These are phyloP conservation scores for Ceratocystis cacaofunesta DNA, from an alignment of 2,329 filamentous ascomycete species.

Conservation along the genomic window DNA sequence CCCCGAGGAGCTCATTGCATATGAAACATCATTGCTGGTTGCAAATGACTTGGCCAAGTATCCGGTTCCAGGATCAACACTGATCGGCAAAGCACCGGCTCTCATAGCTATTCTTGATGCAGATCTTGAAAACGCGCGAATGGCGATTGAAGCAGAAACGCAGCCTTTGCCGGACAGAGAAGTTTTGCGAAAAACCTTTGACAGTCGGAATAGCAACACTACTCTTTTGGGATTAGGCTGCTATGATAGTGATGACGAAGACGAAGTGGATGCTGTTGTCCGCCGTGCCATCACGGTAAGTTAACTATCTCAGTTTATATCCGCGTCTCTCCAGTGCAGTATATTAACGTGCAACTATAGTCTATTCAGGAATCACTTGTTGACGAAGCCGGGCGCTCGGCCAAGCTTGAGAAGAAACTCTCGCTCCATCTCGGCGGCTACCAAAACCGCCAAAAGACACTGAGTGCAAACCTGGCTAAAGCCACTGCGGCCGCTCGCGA, in stretches of 20 bases:
- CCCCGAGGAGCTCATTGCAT: constrained; percentile 53
- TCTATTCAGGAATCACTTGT: constrained; percentile 59
- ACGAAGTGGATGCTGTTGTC: constrained; percentile 49
- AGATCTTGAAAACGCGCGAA: constrained; percentile 57
- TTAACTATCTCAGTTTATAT: constrained; percentile 14
- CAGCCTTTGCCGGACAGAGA: constrained; percentile 35
- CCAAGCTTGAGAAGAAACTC: constrained; percentile 91
- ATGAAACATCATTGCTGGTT: constrained; percentile 65
- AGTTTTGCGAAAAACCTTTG: constrained; percentile 39
- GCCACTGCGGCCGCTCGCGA: constrained; percentile 61
- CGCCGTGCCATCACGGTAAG: constrained; percentile 59
- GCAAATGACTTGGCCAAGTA: constrained; percentile 67
- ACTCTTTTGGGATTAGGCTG: constrained; percentile 66
- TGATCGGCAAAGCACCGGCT: constrained; percentile 45
- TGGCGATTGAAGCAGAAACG: constrained; percentile 60
- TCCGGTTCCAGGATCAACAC: constrained; percentile 51
- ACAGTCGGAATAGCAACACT: constrained; percentile 36
- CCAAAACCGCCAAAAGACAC: constrained; percentile 65
- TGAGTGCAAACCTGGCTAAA: constrained; percentile 65
- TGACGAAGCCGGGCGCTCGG: constrained; percentile 59
- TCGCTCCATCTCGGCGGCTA: constrained; percentile 77
- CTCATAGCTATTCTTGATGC: constrained; percentile 55
- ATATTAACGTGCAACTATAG: constrained; percentile 26
- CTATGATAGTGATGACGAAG: constrained; percentile 63
- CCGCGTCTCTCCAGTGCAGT: neutral